Base-by-base conservation (phyloP, 345 rosid genomes). In the Melaleuca alternifolia region DNA sequence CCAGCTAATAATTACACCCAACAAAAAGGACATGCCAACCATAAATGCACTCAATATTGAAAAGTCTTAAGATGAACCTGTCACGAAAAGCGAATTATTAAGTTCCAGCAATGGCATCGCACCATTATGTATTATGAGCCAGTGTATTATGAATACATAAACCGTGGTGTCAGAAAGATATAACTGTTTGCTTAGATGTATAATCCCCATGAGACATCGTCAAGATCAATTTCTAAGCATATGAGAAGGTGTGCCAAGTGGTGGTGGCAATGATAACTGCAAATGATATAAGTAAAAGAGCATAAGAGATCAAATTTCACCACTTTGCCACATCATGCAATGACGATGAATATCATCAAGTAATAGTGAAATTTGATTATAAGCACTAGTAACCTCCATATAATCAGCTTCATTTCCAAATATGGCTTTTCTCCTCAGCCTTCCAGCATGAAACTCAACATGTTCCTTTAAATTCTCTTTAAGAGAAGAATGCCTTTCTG, bases 381-480 rank as follows among this genome's bases (percentile, higher is more conserved):
- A 71, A 71, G 51, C 50, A 54, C 82, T 61, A 59, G 86, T 88
- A 90, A 92, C 95, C 93, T 85, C 88, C 44, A 85, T 77, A 50
- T 89, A 88, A 89, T 92, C 89, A 87, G 59, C 77, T 48, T 90
- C 91, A 82, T 91, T 89, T 87, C 89, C 89, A 90, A 96, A 95
- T 59, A 93, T 79, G 85, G 96, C 97, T 92, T 94, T 97, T 91
- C 99, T 94, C 91, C 98, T 92, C 85, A 91, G 61, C 92, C 99
- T 93, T 89, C 97, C 98, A 85, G 84, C 93, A 89, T 90, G 91
- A 87, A 93, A 88, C 86, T 97, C 98, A 85, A 90, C 89, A 87
- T 90, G 92, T 86, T 94, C 92, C 86, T 85, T 90, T 84, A 92
- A 77, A 59, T 65, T 82, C 84, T 87, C 71, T 76, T 88, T 87